These are phyloP conservation scores for Digitaria exilis DNA, from an alignment of 202 grass and related monocot species.

Conservation along the genomic window DNA sequence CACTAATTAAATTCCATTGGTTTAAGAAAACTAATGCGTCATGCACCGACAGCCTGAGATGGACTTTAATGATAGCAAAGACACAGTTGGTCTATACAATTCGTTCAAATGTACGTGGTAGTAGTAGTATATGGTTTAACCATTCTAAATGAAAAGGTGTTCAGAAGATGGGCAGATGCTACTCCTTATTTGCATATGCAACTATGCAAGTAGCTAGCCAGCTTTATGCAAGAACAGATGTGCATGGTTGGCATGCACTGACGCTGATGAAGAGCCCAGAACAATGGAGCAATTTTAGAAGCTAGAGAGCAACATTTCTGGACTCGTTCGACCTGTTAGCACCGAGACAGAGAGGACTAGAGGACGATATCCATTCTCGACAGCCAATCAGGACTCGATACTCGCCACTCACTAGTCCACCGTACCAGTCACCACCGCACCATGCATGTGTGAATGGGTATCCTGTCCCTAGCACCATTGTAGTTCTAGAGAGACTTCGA, in stretches of 20 bases:
- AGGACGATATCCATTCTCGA: slow-evolving; percentile 11
- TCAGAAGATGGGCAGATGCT: background rate
- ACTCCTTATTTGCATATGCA: background rate
- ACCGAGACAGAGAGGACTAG: background rate
- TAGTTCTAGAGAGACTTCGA: background rate
- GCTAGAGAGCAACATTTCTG: background rate
- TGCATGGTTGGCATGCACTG: background rate
- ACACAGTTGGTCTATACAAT: background rate
- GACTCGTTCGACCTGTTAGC: background rate
- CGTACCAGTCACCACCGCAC: background rate
- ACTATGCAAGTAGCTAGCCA: background rate
- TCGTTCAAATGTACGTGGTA: background rate
- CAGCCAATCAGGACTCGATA: slow-evolving; percentile 8
- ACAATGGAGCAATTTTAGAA: background rate
- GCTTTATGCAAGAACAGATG: background rate
- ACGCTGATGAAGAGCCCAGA: background rate
- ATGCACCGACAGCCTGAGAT: background rate
- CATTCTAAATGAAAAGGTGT: background rate
- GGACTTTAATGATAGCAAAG: background rate
- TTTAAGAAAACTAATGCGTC: background rate
- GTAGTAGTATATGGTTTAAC: background rate
- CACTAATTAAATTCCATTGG: background rate
- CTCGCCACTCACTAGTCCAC: background rate
- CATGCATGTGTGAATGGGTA: background rate
- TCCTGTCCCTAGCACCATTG: background rate